phyloP scores from a whole-genome alignment of 1,139 yeast genomes.

The Kodamaea sp. region DNA sequence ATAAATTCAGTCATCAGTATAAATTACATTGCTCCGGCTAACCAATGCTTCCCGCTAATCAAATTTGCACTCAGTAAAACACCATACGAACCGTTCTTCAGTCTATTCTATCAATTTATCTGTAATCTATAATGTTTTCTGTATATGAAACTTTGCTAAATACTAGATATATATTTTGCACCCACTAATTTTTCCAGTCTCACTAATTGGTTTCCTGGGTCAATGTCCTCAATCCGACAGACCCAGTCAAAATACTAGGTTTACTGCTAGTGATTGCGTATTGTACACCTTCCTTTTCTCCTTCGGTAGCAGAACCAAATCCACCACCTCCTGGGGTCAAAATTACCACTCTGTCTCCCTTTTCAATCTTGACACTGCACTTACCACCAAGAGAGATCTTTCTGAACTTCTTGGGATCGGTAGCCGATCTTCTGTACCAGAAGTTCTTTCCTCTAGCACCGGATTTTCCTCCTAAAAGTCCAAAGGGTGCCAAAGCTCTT shows the following conservation, averaged over 20 bases:
- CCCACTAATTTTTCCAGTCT: no score
- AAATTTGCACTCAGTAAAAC: no score
- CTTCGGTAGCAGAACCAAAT: constrained; percentile 26
- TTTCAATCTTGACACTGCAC: constrained; percentile 37
- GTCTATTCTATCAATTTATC: no score
- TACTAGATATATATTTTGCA: no score
- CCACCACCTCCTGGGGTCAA: constrained; percentile 56
- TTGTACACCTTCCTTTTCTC: constrained; percentile 12
- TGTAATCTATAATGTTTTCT: no score
- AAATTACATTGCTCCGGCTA: no score
- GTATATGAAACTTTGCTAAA: no score
- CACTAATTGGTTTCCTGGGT: constrained; percentile 41
- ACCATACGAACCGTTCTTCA: no score
- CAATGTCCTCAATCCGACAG: constrained; percentile 35
- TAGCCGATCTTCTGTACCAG: constrained; percentile 33
- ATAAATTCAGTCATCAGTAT: no score
- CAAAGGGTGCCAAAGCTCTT: constrained; percentile 47
- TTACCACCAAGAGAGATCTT: constrained; percentile 43
- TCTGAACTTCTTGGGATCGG: constrained; percentile 23
- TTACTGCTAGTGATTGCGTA: constrained; percentile 28
- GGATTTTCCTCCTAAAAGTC: constrained; percentile 43
- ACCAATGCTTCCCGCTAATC: no score
- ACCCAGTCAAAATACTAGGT: constrained; percentile 33
- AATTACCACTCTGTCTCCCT: constrained; percentile 46
- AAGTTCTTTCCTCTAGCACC: constrained; percentile 43